Base-by-base conservation (phyloP, 768 basidiomycete genomes). In the Pisolithus orientalis region DNA sequence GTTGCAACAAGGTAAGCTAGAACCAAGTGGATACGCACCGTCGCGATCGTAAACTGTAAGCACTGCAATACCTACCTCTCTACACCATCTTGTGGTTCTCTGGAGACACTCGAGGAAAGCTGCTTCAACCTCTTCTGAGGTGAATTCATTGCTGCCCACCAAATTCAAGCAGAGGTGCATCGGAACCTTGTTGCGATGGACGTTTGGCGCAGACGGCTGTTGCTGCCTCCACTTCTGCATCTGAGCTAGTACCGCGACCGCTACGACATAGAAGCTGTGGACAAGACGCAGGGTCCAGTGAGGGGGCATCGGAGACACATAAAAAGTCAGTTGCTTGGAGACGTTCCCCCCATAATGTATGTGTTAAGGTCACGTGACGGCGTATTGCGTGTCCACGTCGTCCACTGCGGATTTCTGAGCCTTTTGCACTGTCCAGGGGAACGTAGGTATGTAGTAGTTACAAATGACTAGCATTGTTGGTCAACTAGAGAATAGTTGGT, bases 1-100 rank as follows among this genome's bases (percentile, higher is more conserved):
- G 47, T 55, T 58, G 28, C 58, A 47, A 50, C n/a, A 17, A 14
- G 29, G 44, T 17, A 21, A 11, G 44, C 46, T 17, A 38, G 37
- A 46, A 31, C 11, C 11, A 46, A 37, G 14, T 40, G 28, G 14
- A 32, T 17, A 64, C 80, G 51, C 61, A 90, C 90, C 89, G 51
- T 78, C 70, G 51, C 78, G 74, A 62, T 92, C 90, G 56, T 89
- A 91, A 4, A 87, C 74, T 9, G 83, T 87, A 44, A 92, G 70
- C 47, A 76, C 75, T 55, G 71, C 67, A 46, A 91, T 80, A 13
- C 87, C 86, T 31, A 72, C 68, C n/a, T 58, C 64, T 50, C 73
- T 76, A 69, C 85, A 90, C 84, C 85, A 91, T 9, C 65, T 65
- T 8, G 78, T 77, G 11, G 75, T 75, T 44, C 72, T 72, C 47